These are phyloP conservation scores for Hypoxylon sp. DNA, from an alignment of 2,329 filamentous ascomycete genomes.

Conservation along the genomic window DNA sequence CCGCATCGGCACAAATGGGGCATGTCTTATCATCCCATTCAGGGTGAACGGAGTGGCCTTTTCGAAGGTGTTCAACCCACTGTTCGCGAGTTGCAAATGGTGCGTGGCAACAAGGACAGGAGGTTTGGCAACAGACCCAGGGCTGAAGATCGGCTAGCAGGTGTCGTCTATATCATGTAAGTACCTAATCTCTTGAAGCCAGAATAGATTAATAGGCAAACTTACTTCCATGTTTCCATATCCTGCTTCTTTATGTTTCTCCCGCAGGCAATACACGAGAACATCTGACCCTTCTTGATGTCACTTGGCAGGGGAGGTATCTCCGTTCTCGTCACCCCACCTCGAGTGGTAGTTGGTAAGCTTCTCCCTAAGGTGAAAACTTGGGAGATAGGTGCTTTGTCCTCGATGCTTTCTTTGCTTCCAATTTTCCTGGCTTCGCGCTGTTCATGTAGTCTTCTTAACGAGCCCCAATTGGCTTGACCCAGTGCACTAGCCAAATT, in stretches of 20 bases:
- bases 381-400: neutral
- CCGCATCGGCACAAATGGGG: constrained; percentile 8
- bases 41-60: constrained; percentile 2
- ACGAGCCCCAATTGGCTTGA: constrained; percentile 1
- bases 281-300: constrained; percentile 4
- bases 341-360: neutral
- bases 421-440: neutral
- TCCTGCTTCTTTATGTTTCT: constrained; percentile 7
- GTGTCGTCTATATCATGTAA: constrained; percentile 12
- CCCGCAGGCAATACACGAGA: constrained; percentile 24
- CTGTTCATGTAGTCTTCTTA: constrained; percentile 1
- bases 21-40: constrained; percentile 23
- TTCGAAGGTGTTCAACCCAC: constrained; percentile 22
- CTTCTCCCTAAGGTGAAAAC: constrained; percentile 12
- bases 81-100: constrained; percentile 15
- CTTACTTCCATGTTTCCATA: constrained; percentile 24
- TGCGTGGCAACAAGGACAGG: constrained; percentile 8
- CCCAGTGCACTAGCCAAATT: constrained; percentile 13
- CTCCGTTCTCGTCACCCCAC: neutral
- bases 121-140: constrained; percentile 16
- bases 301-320: constrained; percentile 17
- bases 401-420: neutral
- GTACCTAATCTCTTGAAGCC: neutral
- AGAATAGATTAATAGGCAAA: neutral
- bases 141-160: constrained; percentile 24